Percentiles rank a stretch among this genome's conserved stretches.
These are phyloP conservation scores for Sicyos baderoa DNA, from an alignment of 306 rosid species.

Conservation along the genomic window DNA sequence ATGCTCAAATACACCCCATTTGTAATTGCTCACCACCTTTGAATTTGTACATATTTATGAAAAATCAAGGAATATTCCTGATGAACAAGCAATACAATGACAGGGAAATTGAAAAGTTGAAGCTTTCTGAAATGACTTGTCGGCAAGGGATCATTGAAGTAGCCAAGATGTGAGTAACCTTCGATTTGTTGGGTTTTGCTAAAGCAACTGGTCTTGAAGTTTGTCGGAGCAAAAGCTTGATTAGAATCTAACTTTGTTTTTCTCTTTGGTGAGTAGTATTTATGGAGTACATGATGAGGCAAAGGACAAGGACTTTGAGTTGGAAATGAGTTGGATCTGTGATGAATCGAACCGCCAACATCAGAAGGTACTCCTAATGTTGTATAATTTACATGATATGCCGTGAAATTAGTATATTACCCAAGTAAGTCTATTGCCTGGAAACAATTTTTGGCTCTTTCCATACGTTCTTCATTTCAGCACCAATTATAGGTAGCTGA, in stretches of 20 bases:
- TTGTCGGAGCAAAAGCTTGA: conserved; percentile 11
- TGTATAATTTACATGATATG: neutral
- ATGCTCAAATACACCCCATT: neutral
- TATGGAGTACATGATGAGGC: conserved; percentile 98
- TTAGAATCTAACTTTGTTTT: conserved; percentile 6
- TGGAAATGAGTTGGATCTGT: conserved; percentile 98
- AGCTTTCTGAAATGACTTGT: conserved; percentile 86
- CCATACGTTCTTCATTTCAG: neutral
- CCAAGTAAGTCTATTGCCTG: too few species aligned
- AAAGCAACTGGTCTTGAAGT: neutral
- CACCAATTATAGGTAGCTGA: conserved; percentile 5
- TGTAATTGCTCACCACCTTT: neutral
- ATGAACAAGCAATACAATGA: conserved; percentile 21
- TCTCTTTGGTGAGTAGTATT: conserved; percentile 38
- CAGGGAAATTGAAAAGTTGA: conserved; percentile 95
- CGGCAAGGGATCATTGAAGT: conserved; percentile 93
- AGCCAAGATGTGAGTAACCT: conserved; percentile 81
- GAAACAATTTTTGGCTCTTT: too few species aligned
- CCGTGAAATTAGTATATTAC: neutral
- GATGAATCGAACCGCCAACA: conserved; percentile 92
- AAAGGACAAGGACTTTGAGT: conserved; percentile 88
- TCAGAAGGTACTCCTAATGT: conserved; percentile 48
- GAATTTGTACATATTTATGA: conserved; percentile 2
- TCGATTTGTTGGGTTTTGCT: neutral
- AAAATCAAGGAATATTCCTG: conserved; percentile 13